Conservation (phyloP, 257 asterid species). For the Scutellaria baicalensis region DNA sequence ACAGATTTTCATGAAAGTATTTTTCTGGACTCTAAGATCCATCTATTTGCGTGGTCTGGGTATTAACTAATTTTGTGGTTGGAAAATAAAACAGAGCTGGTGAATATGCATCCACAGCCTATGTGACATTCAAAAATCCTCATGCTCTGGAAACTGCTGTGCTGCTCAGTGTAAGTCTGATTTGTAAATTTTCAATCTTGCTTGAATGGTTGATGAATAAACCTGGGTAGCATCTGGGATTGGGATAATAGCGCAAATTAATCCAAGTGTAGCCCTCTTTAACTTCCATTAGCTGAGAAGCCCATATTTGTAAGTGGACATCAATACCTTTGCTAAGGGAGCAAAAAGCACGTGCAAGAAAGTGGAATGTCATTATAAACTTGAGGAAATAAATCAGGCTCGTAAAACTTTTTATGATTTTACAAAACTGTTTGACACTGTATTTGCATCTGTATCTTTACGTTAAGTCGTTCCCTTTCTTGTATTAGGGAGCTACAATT, state of each 20-base stretch:
- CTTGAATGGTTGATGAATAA: not conserved
- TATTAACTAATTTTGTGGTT: constrained; percentile 6
- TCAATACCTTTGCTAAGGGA: not conserved
- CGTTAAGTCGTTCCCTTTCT: not conserved
- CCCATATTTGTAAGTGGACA: not conserved
- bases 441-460: not conserved
- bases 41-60: not conserved
- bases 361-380: not conserved
- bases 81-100: constrained; percentile 58
- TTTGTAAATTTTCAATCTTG: not conserved
- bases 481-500: constrained; percentile 71
- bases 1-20: not conserved
- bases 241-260: not conserved
- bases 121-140: constrained; percentile 74
- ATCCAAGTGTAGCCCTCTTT: not conserved
- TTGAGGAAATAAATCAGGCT: not conserved
- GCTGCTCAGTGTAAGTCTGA: constrained; percentile 80
- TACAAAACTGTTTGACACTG: not conserved
- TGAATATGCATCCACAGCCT: constrained; percentile 74
- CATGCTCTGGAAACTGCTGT: constrained; percentile 96
- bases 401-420: not conserved
- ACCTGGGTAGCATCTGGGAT: constrained; percentile 3
- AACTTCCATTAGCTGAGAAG: not conserved
- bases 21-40: not conserved
- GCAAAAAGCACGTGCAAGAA: not conserved